Evolutionary conservation across 768 basidiomycete species (phyloP).

Genomic region (Clitopilus hobsonii): DNA sequence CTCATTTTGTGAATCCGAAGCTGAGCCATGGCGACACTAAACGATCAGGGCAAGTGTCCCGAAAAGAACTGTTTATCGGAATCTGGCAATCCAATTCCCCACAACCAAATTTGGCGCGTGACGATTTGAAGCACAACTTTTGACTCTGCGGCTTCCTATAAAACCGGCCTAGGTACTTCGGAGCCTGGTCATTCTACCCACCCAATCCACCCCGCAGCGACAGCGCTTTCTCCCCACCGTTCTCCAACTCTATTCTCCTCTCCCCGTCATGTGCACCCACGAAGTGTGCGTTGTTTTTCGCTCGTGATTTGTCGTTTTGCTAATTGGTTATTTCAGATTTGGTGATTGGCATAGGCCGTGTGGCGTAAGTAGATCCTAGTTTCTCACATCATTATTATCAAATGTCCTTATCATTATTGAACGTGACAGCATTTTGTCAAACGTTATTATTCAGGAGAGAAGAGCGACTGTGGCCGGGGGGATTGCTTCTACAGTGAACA

Average conservation of each 20-base stretch:
- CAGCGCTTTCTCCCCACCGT: slow-evolving; percentile 3
- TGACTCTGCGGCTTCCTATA: slow-evolving; percentile 14
- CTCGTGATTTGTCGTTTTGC: neutral
- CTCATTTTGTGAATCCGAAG: slow-evolving; percentile 13
- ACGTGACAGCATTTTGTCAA: slow-evolving; percentile 54
- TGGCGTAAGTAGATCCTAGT: slow-evolving; percentile 22
- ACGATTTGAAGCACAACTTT: slow-evolving; percentile 16
- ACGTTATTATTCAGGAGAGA: slow-evolving; percentile 57
- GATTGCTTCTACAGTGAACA: slow-evolving; percentile 49
- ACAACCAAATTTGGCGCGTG: slow-evolving; percentile 24
- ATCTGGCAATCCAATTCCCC: slow-evolving; percentile 14
- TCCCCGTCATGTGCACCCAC: slow-evolving; percentile 45
- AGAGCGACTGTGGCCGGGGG: slow-evolving; percentile 46
- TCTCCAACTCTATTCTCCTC: neutral
- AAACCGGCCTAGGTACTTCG: slow-evolving; percentile 13
- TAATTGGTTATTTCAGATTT: slow-evolving; percentile 20
- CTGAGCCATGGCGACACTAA: slow-evolving; percentile 4
- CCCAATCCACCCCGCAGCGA: slow-evolving; percentile 7
- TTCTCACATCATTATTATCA: slow-evolving; percentile 5
- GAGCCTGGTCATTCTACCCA: slow-evolving; percentile 14
- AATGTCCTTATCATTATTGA: neutral
- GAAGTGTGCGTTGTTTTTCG: slow-evolving; percentile 41
- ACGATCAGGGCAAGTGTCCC: slow-evolving; percentile 18
- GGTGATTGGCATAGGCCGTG: slow-evolving; percentile 43
- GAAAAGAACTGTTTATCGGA: slow-evolving; percentile 14